These are phyloP conservation scores for Zygoascus tannicola DNA, from an alignment of 805 yeast genomes.

Conservation along the genomic window DNA sequence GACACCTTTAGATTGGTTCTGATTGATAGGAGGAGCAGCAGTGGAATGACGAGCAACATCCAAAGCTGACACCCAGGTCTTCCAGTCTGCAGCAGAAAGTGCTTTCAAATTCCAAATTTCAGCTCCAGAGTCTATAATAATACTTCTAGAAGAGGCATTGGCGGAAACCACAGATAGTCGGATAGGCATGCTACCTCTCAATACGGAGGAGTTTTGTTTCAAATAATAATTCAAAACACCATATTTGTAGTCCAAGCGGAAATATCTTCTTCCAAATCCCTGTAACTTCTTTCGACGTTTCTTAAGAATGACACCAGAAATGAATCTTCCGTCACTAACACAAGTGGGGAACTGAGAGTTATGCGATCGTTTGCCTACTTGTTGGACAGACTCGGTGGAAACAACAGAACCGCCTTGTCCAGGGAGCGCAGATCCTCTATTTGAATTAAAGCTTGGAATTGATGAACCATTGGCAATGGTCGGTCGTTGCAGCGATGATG, in stretches of 20 bases:
- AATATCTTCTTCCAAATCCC: constrained; percentile 79
- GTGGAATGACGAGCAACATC: constrained; percentile 28
- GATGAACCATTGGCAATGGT: neutral
- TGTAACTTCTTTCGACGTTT: constrained; percentile 76
- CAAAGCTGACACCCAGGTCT: constrained; percentile 75
- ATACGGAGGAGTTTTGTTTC: constrained; percentile 57
- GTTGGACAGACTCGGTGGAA: constrained; percentile 3
- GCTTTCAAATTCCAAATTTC: constrained; percentile 89
- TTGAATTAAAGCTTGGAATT: neutral
- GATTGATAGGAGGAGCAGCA: neutral
- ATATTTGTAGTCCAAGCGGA: constrained; percentile 69
- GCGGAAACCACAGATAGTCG: constrained; percentile 76
- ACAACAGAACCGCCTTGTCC: neutral
- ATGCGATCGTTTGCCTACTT: neutral
- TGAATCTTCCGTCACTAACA: constrained; percentile 31
- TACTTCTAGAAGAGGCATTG: constrained; percentile 52
- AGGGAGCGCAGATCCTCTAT: neutral
- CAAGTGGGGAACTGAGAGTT: constrained; percentile 10
- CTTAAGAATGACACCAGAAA: constrained; percentile 73
- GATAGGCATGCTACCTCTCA: constrained; percentile 89
- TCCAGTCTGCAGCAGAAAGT: constrained; percentile 52
- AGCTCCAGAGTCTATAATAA: constrained; percentile 87
- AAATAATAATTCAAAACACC: constrained; percentile 77
- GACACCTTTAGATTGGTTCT: neutral
- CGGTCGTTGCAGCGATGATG: neutral